Conservation (phyloP, 768 basidiomycete genomes). For the Russula lepida region DNA sequence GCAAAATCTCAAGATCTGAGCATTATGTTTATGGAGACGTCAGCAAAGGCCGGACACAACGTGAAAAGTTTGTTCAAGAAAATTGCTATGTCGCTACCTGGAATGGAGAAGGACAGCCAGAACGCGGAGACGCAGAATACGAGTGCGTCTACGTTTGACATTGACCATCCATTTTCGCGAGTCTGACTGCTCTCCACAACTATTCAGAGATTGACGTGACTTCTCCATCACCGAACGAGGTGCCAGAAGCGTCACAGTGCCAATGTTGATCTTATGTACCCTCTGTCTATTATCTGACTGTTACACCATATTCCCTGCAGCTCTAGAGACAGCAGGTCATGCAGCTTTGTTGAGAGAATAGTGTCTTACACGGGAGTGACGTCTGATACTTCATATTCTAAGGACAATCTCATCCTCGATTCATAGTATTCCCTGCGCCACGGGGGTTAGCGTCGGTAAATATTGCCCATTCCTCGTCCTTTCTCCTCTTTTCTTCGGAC, state of each 20-base stretch:
- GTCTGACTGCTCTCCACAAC: not conserved
- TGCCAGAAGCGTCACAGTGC: conserved; percentile 85
- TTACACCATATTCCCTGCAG: conserved; percentile 15
- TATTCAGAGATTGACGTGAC: conserved; percentile 88
- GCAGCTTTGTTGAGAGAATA: conserved; percentile 1
- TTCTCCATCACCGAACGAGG: conserved; percentile 51
- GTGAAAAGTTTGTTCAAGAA: conserved; percentile 99
- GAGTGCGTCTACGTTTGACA: conserved; percentile 28
- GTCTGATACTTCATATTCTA: conserved; percentile 11
- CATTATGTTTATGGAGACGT: conserved; percentile 99
- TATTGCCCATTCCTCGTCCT: conserved; percentile 87
- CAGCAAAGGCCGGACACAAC: conserved; percentile 98
- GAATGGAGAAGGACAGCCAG: conserved; percentile 80
- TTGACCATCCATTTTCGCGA: not conserved
- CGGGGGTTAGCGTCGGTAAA: conserved; percentile 80
- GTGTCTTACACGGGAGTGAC: not conserved
- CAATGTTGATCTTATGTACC: conserved; percentile 50
- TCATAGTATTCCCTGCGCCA: conserved; percentile 97
- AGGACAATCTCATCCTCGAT: conserved; percentile 54
- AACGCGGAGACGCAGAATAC: conserved; percentile 38
- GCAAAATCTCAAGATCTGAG: conserved; percentile 81
- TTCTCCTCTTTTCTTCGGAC: conserved; percentile 65
- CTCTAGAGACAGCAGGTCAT: conserved; percentile 10
- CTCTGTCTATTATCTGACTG: conserved; percentile 15
- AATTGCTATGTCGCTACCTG: conserved; percentile 96